Base-by-base conservation (phyloP, 352 stramenopile species). In the Phytophthora europaea region DNA sequence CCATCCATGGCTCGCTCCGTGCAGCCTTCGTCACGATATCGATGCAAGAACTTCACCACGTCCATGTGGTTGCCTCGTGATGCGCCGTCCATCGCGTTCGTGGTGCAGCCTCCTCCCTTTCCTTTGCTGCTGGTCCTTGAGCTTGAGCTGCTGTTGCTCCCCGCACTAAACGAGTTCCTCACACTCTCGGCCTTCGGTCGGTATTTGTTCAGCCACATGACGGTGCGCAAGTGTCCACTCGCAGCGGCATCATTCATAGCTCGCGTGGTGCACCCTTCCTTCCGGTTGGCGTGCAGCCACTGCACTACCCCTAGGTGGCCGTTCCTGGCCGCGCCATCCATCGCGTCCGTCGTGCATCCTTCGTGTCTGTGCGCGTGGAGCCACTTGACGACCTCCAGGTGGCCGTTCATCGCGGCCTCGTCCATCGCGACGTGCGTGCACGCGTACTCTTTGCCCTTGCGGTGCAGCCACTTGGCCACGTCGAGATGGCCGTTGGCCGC, bases 171-270 rank as follows among this genome's bases (percentile, higher is more conserved):
- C 12, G 55, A 75, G 10, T 45, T 59, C 15, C 65, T 66, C 13
- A 43, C 58, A 31, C 34, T 65, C 8, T 72, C 63, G 7, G 52
- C 23, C 16, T 45, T 73, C n/a, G 71, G 26, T 36, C 66, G 48
- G 34, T 80, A 66, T 8, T 78, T 69, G 36, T 73, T 43, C 23
- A 88, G 60, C 75, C 75, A 88, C 59, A 75, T 69, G 4, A 84
- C 31, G 2, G 83, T 73, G 9, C 70, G 70, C 4, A 85, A 31
- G 23, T 84, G 72, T 3, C 81, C 73, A 28, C 76, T 77, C 0
- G 73, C 54, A 7, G 81, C 81, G 7, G 81, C 81, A 2, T 65
- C 50, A n/a, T 83, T 76, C 67, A 88, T 86, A 2, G 81, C 81
- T 9, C 60, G 47, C 15, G 72, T 60, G 10, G 81, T 84, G 22